phyloP scores from a whole-genome alignment of 2,329 filamentous ascomycete species.

The Acephala macrosclerotiorum region DNA sequence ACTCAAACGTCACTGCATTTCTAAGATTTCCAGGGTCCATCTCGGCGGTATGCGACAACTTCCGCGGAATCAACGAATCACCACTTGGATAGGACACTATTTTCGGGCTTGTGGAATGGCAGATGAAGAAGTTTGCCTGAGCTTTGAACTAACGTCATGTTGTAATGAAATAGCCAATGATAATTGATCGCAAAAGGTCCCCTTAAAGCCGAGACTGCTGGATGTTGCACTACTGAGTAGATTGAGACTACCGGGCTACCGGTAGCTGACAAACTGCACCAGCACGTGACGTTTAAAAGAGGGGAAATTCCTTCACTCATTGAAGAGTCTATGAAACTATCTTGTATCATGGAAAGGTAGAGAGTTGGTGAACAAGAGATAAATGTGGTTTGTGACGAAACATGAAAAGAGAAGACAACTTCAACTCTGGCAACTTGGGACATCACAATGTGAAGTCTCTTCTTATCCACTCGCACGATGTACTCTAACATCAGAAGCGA shows the following conservation, averaged over 20 bases:
- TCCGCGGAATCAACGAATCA: not conserved
- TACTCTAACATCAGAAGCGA: no score
- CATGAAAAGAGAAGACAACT: no score
- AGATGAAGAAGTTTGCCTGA: not conserved
- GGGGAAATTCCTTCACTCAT: no score
- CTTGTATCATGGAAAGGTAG: no score
- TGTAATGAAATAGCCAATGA: not conserved
- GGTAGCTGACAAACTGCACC: no score
- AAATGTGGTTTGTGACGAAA: no score
- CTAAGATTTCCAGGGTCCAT: not conserved
- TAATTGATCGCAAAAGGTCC: not conserved
- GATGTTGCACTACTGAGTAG: not conserved
- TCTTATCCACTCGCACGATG: no score
- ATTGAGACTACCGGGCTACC: not conserved
- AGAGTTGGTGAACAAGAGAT: no score
- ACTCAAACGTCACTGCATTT: conserved; percentile 2
- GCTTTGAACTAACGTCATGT: not conserved
- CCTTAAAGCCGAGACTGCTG: not conserved
- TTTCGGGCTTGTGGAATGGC: not conserved
- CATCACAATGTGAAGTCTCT: no score
- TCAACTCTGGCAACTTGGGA: no score
- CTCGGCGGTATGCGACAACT: not conserved
- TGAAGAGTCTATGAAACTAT: no score
- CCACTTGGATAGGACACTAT: not conserved
- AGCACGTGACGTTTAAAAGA: no score